Evolutionary conservation across 805 yeast genomes (phyloP).

Genomic region (Candida pini): DNA sequence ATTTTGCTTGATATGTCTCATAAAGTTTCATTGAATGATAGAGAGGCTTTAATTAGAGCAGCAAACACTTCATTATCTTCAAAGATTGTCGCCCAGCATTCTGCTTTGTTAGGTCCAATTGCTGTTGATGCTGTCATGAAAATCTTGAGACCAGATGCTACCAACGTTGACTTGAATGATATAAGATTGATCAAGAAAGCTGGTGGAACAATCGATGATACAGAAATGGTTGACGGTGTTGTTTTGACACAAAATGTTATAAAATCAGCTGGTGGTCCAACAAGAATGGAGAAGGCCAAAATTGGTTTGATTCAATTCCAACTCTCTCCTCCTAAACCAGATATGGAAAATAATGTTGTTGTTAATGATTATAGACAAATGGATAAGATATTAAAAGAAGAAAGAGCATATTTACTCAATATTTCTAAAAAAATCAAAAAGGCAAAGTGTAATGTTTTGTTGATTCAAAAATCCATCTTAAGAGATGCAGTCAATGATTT

Average conservation of each 20-base stretch:
- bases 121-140: slow-evolving; percentile 90
- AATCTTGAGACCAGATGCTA: slow-evolving; percentile 43
- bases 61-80: slow-evolving; percentile 93
- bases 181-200: slow-evolving; percentile 87
- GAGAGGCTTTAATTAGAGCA: slow-evolving; percentile 81
- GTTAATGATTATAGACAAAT: slow-evolving; percentile 98
- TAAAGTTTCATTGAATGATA: slow-evolving; percentile 71
- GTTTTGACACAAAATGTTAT: slow-evolving; percentile 87
- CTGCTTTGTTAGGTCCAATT: slow-evolving; percentile 80
- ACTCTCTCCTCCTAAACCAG: slow-evolving; percentile 95
- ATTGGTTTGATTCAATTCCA: slow-evolving; percentile 91
- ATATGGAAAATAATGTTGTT: slow-evolving; percentile 94
- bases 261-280: slow-evolving; percentile 91
- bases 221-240: slow-evolving; percentile 88
- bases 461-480: slow-evolving; percentile 87
- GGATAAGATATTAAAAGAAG: slow-evolving; percentile 98
- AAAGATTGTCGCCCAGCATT: slow-evolving; percentile 92
- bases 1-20: slow-evolving; percentile 80
- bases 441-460: slow-evolving; percentile 88
- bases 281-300: slow-evolving; percentile 87
- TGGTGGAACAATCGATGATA: slow-evolving; percentile 97
- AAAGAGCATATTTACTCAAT: slow-evolving; percentile 89
- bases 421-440: slow-evolving; percentile 95
- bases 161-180: slow-evolving; percentile 78
- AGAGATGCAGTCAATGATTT: slow-evolving; percentile 94